Base-by-base conservation (phyloP, 2,329 filamentous ascomycete genomes). In the Alternaria brassicicola region DNA sequence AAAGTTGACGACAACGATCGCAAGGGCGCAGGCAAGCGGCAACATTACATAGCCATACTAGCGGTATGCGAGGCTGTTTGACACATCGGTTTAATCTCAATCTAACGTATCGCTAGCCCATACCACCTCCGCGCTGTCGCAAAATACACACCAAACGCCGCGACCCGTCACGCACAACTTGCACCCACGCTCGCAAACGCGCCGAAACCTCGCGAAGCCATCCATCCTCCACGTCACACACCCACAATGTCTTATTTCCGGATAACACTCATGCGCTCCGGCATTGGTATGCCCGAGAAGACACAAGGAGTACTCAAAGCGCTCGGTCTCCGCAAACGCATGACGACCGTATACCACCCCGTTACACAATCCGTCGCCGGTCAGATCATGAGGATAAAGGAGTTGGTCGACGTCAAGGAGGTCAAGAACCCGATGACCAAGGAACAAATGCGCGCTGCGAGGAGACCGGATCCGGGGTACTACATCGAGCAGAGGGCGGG, bases 371-470 rank as follows among this genome's bases (percentile, higher is more conserved):
- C 92, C 67, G 88, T 92, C 62, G 93, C 93, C 9, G 93, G 93
- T 75, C 92, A 96, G 82, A 92, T 97, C 73, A 89, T 97, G 84
- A 89, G 90, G 78, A 92, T 97, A 69, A 97, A 97, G 83, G 93
- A 97, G 80, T 82, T 97, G 63, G 91, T 97, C 43, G 84, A 86
- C 52, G 92, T 97, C 33, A 82, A 88, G 66, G 93, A 96, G 80
- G 92, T 96, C 42, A 87, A 88, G 31, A 76, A 80, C 61, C 77
- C 84, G 30, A 76, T 92, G 78, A 88, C 83, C 7, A 86, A 87
- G 73, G 78, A 80, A 55, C 86, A 96, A 81, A 84, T 96, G 72
- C 88, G 87, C 79, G 85, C 84, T 50, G 82, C 86, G 79, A 81
- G 93, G 77, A 87, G 84, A 77, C 92, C 93, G 3, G 91, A 94